A percentile compares a stretch with the other conserved stretches of the same genome.
These are phyloP conservation scores for Aspergillus hiratsukae DNA, from an alignment of 2,329 filamentous ascomycete species.

Conservation along the genomic window DNA sequence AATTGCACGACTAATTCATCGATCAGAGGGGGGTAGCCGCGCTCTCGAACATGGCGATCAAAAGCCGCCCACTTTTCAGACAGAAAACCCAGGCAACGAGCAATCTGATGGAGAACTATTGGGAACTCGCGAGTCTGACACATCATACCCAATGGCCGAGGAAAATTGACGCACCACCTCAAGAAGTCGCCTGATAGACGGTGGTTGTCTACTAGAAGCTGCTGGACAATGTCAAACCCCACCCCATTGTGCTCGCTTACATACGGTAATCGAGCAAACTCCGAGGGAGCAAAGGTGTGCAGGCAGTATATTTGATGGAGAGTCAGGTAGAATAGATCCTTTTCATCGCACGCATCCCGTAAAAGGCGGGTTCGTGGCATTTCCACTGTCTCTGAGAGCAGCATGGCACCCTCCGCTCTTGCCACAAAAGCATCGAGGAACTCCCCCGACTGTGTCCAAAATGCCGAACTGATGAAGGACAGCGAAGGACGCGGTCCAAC, in stretches of 20 bases:
- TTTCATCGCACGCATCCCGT: slow-evolving; percentile 48
- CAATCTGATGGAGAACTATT: slow-evolving; percentile 34
- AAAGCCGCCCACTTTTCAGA: slow-evolving; percentile 38
- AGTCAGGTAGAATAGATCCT: slow-evolving; percentile 61
- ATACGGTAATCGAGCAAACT: slow-evolving; percentile 36
- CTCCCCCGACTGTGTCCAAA: slow-evolving; percentile 9
- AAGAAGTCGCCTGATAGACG: slow-evolving; percentile 38
- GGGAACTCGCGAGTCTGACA: slow-evolving; percentile 31
- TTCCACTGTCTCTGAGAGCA: slow-evolving; percentile 37
- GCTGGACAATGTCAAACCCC: slow-evolving; percentile 35
- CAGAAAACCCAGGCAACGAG: slow-evolving; percentile 44
- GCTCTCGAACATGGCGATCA: slow-evolving; percentile 26
- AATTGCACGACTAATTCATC: slow-evolving; percentile 52
- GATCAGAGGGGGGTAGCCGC: slow-evolving; percentile 53
- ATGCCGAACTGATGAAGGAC: neutral
- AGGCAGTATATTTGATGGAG: slow-evolving; percentile 63
- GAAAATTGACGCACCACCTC: slow-evolving; percentile 48
- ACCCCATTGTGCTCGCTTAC: slow-evolving; percentile 24
- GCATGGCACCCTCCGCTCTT: slow-evolving; percentile 14
- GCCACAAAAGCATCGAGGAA: slow-evolving; percentile 17
- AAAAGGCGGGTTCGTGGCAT: slow-evolving; percentile 52
- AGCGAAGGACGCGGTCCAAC: neutral
- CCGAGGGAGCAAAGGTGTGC: slow-evolving; percentile 42
- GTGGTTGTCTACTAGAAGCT: slow-evolving; percentile 46
- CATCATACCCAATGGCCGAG: slow-evolving; percentile 30